Evolutionary conservation across 345 rosid genomes (phyloP).

Genomic region (Eucalyptus guilfoylei): DNA sequence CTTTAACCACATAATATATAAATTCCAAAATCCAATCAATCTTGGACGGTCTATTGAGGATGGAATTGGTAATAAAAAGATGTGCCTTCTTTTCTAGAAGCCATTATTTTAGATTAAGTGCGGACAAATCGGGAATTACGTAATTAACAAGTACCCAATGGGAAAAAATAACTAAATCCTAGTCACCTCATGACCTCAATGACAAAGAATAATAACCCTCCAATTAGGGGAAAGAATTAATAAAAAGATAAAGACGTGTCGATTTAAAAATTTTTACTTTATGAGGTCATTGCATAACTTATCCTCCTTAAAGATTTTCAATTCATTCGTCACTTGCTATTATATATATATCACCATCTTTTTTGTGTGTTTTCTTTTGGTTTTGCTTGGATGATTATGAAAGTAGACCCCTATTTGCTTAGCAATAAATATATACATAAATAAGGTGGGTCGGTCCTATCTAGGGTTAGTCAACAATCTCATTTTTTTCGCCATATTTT

Average conservation of each 20-base stretch:
- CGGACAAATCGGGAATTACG: not conserved
- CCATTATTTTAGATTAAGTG: not conserved
- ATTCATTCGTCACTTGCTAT: not conserved
- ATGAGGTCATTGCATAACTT: not conserved
- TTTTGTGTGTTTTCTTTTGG: not conserved
- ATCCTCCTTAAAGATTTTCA: not conserved
- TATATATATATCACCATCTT: not conserved
- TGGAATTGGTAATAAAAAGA: not conserved
- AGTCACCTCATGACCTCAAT: not conserved
- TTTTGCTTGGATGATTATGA: not conserved
- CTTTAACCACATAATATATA: not conserved
- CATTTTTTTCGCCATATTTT: not conserved
- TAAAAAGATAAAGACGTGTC: not conserved
- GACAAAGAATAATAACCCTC: not conserved
- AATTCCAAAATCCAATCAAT: not conserved
- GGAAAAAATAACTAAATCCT: not conserved
- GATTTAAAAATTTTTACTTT: accelerated
- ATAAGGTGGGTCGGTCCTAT: not conserved
- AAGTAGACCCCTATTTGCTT: not conserved
- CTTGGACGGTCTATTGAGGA: not conserved
- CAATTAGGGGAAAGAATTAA: not conserved
- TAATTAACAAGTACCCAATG: not conserved
- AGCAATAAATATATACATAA: not conserved
- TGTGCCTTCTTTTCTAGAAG: not conserved
- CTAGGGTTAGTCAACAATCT: not conserved